A percentile compares a stretch with the other conserved stretches of the same genome.
These are phyloP conservation scores for Scutellaria galericulata DNA, from an alignment of 257 asterid species.

Conservation along the genomic window DNA sequence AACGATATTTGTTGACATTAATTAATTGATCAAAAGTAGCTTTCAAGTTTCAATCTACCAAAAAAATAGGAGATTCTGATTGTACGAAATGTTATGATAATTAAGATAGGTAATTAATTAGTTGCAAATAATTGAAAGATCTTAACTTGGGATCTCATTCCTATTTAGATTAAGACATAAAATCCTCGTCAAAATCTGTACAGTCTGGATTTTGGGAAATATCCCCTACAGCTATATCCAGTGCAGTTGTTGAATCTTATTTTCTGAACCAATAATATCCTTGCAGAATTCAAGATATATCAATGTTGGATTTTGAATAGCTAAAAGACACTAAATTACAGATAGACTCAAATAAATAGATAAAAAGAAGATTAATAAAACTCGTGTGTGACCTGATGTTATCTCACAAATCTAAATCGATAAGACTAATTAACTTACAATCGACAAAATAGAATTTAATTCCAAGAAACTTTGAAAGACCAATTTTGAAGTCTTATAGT, in stretches of 20 bases:
- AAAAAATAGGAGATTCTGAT: conserved; percentile 9
- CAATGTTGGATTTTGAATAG: background rate
- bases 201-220: conserved; percentile 27
- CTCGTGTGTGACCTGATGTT: no score
- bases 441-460: no score
- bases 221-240: background rate
- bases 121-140: background rate
- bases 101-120: background rate
- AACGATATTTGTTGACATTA: background rate
- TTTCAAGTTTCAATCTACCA: no score
- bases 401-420: no score
- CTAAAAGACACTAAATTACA: no score
- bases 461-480: no score
- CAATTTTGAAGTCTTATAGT: no score
- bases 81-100: background rate
- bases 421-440: no score
- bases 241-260: conserved; percentile 11
- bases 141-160: conserved; percentile 12
- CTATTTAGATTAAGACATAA: conserved; percentile 5
- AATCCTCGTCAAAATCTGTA: conserved; percentile 22
- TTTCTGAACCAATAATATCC: no score
- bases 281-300: background rate
- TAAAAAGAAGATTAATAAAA: no score
- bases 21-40: conserved; percentile 18
- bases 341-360: no score